These are phyloP conservation scores for Capniomyces stellatus DNA, from an alignment of 371 early-diverging fungal genomes.

Conservation along the genomic window DNA sequence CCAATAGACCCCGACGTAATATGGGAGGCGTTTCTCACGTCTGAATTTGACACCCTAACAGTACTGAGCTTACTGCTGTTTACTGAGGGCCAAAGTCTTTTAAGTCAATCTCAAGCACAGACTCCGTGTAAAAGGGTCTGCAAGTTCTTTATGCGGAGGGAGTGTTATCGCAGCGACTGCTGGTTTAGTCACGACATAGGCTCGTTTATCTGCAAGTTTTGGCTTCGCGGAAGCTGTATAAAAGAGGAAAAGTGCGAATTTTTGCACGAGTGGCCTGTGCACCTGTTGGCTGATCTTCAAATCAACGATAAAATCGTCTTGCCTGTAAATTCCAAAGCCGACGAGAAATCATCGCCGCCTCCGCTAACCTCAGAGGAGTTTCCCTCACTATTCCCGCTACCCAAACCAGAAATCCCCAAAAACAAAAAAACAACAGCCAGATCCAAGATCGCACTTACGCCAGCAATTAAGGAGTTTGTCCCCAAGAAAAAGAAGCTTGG, in stretches of 20 bases:
- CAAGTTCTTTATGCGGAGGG: slow-evolving; percentile 1
- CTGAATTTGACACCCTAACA: neutral
- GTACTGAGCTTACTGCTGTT: neutral
- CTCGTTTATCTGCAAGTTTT: neutral
- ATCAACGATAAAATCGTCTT: neutral
- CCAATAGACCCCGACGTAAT: slow-evolving; percentile 1
- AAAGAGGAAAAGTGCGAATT: slow-evolving; percentile 5
- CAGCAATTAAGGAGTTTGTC: neutral
- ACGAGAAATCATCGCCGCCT: neutral
- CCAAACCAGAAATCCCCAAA: neutral
- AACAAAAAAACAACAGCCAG: neutral
- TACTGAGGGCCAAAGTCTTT: neutral
- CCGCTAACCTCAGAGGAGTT: slow-evolving; percentile 1
- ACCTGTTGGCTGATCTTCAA: neutral
- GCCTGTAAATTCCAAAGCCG: neutral
- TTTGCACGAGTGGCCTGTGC: slow-evolving; percentile 4
- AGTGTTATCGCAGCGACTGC: slow-evolving; percentile 5
- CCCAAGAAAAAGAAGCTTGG: neutral
- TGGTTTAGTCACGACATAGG: slow-evolving; percentile 5
- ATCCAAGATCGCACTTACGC: neutral
- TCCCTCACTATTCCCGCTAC: neutral
- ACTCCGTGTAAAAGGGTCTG: slow-evolving; percentile 1
- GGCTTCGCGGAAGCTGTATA: slow-evolving; percentile 4
- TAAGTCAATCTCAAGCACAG: neutral
- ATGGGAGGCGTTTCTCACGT: slow-evolving; percentile 1